phyloP scores from a whole-genome alignment of 148 eudicot species.

The Beta vulgaris region DNA sequence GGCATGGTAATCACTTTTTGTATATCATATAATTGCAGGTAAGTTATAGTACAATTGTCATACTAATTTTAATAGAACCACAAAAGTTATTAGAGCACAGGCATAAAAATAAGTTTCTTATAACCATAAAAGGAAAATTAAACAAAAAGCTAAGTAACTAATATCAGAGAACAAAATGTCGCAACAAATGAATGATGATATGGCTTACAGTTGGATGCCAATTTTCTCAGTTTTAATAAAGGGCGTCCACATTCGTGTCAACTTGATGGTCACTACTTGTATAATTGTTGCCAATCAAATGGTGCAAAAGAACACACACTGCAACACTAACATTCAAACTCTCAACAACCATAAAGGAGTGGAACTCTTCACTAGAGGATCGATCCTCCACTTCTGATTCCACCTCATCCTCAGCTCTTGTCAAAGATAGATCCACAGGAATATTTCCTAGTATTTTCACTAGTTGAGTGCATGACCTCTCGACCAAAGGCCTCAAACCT shows the following conservation, averaged over 20 bases:
- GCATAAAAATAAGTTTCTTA: not conserved
- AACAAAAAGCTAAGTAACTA: not conserved
- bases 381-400: constrained; percentile 31
- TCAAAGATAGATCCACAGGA: constrained; percentile 44
- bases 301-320: constrained; percentile 92
- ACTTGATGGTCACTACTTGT: not conserved
- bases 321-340: constrained; percentile 99
- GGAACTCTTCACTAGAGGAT: constrained; percentile 48
- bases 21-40: not conserved
- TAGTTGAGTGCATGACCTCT: constrained; percentile 80
- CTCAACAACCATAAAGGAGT: constrained; percentile 87
- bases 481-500: constrained; percentile 93
- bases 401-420: constrained; percentile 32
- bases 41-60: not conserved
- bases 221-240: constrained; percentile 20
- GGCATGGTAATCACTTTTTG: not conserved
- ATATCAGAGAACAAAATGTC: not conserved
- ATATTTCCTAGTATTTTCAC: constrained; percentile 71
- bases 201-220: constrained; percentile 1
- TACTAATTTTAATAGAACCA: not conserved
- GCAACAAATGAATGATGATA: not conserved
- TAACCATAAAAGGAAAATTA: not conserved
- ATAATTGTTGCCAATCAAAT: constrained; percentile 64
- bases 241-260: constrained; percentile 11
- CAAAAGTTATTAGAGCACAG: not conserved